Evolutionary conservation across 2,329 filamentous ascomycete genomes (phyloP).

Genomic region (Penicillium sp.): DNA sequence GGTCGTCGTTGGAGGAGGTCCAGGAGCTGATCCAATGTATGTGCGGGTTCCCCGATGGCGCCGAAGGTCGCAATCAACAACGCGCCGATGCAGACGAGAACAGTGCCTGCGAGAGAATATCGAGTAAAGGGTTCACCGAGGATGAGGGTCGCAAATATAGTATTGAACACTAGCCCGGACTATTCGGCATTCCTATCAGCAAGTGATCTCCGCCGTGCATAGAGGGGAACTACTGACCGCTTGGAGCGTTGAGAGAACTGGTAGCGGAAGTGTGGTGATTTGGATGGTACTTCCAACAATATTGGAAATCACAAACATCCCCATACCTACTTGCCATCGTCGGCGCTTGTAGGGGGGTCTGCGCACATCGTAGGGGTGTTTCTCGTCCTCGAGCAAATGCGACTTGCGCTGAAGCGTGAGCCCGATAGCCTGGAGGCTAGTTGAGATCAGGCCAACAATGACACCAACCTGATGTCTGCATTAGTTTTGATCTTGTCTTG

Average conservation of each 20-base stretch:
- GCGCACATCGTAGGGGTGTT: conserved; percentile 71
- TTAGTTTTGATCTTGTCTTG: conserved; percentile 13
- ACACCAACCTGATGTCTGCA: conserved; percentile 71
- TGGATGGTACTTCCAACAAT: conserved; percentile 93
- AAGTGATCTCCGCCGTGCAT: conserved; percentile 2
- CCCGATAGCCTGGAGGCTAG: conserved; percentile 90
- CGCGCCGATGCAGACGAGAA: conserved; percentile 85
- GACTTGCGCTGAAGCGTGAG: conserved; percentile 97
- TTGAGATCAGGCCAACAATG: conserved; percentile 86
- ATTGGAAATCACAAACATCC: conserved; percentile 94
- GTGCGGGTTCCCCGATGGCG: conserved; percentile 87
- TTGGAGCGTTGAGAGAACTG: conserved; percentile 91
- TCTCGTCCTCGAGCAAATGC: conserved; percentile 95
- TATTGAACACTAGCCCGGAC: conserved; percentile 96
- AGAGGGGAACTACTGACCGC: conserved; percentile 52
- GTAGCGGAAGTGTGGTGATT: conserved; percentile 91
- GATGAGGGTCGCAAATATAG: conserved; percentile 90
- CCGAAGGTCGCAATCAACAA: conserved; percentile 90
- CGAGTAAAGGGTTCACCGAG: conserved; percentile 90
- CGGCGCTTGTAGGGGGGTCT: conserved; percentile 85
- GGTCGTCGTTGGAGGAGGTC: conserved; percentile 67
- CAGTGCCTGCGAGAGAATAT: conserved; percentile 86
- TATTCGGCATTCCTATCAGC: conserved; percentile 27
- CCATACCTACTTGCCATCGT: conserved; percentile 92
- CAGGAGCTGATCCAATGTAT: conserved; percentile 79